These are phyloP conservation scores for Akanthomyces muscarius DNA, from an alignment of 2,329 filamentous ascomycete genomes.

Conservation along the genomic window DNA sequence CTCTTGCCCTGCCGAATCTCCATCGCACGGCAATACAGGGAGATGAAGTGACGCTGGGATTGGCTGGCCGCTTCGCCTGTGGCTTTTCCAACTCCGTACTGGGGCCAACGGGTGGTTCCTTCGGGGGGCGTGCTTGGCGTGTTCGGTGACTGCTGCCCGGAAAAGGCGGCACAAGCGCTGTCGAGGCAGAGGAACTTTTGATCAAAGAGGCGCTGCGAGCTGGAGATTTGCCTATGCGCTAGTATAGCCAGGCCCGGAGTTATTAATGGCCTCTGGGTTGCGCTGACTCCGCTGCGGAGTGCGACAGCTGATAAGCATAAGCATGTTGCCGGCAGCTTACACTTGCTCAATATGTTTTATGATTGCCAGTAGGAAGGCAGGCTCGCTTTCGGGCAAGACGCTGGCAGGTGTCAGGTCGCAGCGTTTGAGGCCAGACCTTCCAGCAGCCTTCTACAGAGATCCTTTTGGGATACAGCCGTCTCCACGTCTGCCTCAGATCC, in stretches of 20 bases:
- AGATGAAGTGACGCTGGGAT: not conserved
- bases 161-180: slow-evolving; percentile 4
- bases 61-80: not conserved
- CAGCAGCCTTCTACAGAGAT: not conserved
- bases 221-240: not conserved
- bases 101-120: not conserved
- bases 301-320: not conserved
- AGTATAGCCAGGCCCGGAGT: not conserved
- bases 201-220: not conserved
- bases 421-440: not conserved
- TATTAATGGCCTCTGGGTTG: not conserved
- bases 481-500: not conserved
- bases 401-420: not conserved
- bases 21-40: not conserved
- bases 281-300: not conserved
- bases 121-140: not conserved
- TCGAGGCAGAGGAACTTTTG: not conserved
- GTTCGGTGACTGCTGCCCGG: not conserved
- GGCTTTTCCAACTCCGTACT: not conserved
- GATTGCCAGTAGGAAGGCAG: no score
- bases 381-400: not conserved
- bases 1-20: not conserved
- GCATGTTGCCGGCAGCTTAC: not conserved
- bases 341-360: no score
- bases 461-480: not conserved